Base-by-base conservation (phyloP, 805 yeast species). In the Lachancea cidri region DNA sequence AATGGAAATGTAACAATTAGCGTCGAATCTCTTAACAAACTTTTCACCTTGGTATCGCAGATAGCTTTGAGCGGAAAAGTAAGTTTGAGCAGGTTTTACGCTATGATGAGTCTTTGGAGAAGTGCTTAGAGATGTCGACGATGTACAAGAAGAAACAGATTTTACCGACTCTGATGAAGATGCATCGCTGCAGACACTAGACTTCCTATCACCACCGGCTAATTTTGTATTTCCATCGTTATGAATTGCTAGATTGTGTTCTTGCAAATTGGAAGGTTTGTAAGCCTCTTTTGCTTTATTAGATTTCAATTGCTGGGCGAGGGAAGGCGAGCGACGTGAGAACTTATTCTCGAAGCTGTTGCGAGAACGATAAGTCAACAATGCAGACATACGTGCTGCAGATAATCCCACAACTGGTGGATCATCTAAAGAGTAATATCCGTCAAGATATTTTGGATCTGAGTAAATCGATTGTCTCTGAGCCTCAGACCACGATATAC, bases 401-500 rank as follows among this genome's bases (percentile, higher is more conserved):
- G 95, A 84, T 17, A 93, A 67, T 0, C 98, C 98, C 7, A 81
- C 73, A 17, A 69, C 70, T 3, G 98, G 98, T 4, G 88, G 94
- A 42, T 82, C 86, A n/a, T 75, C 74, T 24, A 75, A 67, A 9
- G 79, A 66, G 58, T 86, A 91, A 64, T 86, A 88, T 1, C 98
- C 98, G 56, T 89, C 96, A 42, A 76, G 72, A 61, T 88, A 93
- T 57, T 84, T 83, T 7, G 98, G 98, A 60, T 93, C 98, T 9
- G 95, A 83, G 64, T 89, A 93, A 20, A 93, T 87, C 48, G 95
- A 81, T 61, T 93, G 98, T 53, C 98, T 76, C 65, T 93, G 98
- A 2, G 98, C 95, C 59, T 93, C 98, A 41, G 95, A 91, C 98
- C 98, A 93, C 3, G 96, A 86, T 31, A 93, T 93, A 51, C 98